Evolutionary conservation across 2,329 filamentous ascomycete species (phyloP), one percentile per base, ranked within the genome.

Genomic region (Pseudogymnoascus sp.): DNA sequence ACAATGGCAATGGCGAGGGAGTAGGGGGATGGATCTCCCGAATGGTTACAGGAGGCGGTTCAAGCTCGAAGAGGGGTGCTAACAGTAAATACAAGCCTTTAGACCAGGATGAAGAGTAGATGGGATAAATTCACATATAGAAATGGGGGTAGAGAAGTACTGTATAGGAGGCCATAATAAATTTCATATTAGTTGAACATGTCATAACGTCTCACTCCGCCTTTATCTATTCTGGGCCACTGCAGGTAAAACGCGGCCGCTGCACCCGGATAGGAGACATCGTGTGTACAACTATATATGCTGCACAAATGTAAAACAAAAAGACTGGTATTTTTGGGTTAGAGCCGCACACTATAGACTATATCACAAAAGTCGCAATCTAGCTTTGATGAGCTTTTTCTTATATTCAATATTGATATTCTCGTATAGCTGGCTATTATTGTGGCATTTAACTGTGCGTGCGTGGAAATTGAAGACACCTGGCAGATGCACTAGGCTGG

Each of bases 1-100:
- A 71, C 64, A 68, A 68, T 15, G 63, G 71, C 37, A 72, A 68
- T 18, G 70, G 71, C 13, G 83, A 87, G 68, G 86, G 87, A 3
- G 75, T 89, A 61, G 84, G 85, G 13, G 85, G 85, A 12, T 89
- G 87, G 87, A 88, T 89, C 67, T 84, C 81, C 48, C 83, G 83
- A 42, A 82, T 89, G 74, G 82, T 88, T 39, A 82, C 79, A 68
- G 69, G 62, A 5, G 65, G 60, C n/a, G 70, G 67, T 42, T 64
- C 69, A 13, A 68, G 64, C 42, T 72, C 69, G 62, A 58, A 62
- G 1, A 64, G 64, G 45, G 67, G 67, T 64, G 65, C 64, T 15
- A 60, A 35, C 52, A 62, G 65, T 39, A 67, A 68, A 58, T 73
- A 73, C 59, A 73, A 70, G 59, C 65, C 68, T 58, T 66, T 80